phyloP scores from a whole-genome alignment of 441 rosid species.

The Breynia disticha region DNA sequence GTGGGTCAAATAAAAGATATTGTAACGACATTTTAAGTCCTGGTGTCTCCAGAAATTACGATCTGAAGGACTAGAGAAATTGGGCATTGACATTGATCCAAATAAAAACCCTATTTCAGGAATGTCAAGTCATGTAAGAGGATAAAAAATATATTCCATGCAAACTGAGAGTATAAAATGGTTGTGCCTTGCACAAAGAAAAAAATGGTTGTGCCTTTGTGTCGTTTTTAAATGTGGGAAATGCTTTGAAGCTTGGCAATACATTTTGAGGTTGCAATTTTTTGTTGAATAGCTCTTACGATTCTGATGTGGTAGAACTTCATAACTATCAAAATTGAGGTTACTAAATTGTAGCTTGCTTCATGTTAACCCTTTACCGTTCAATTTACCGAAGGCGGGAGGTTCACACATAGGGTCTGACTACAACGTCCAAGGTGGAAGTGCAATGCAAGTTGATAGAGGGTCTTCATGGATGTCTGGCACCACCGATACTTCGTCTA shows the following conservation, averaged over 20 bases:
- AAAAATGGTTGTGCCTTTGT: too few species aligned
- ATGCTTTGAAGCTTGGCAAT: not conserved
- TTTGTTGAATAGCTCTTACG: not conserved
- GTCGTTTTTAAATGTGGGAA: not conserved
- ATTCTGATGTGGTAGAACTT: not conserved
- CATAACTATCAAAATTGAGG: slow-evolving; percentile 4
- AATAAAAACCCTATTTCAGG: too few species aligned
- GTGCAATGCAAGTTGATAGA: slow-evolving; percentile 58
- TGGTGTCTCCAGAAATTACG: too few species aligned
- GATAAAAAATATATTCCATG: too few species aligned
- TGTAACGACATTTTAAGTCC: too few species aligned
- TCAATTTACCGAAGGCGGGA: slow-evolving; percentile 34
- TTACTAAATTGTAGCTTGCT: not conserved
- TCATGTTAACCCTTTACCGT: not conserved
- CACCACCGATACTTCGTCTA: slow-evolving; percentile 41
- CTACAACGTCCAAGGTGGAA: slow-evolving; percentile 49
- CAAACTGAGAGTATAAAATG: too few species aligned
- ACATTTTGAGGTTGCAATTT: not conserved
- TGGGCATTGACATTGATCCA: too few species aligned
- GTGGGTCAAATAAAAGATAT: too few species aligned
- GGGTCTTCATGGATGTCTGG: slow-evolving; percentile 70
- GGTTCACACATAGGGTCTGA: slow-evolving; percentile 56
- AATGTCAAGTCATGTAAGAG: too few species aligned
- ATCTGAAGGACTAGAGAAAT: too few species aligned
- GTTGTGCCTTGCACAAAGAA: too few species aligned